Evolutionary conservation across 306 rosid genomes (phyloP), one percentile per base, ranked within the genome.

Genomic region (Corylus americana): DNA sequence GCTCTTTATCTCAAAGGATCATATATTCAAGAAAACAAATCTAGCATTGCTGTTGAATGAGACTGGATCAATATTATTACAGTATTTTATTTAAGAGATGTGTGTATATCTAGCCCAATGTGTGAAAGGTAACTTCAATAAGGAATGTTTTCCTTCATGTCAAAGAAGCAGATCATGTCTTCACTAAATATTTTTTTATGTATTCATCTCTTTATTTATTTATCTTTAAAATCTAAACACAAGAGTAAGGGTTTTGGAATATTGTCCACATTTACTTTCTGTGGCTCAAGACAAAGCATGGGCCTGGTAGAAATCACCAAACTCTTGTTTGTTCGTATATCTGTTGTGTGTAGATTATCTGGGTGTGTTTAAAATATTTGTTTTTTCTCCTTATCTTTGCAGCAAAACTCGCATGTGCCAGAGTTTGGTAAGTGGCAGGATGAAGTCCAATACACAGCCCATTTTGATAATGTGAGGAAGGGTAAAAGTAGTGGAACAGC

Each of bases 371-470:
- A 55, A 55, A 55, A 18, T 7, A 55, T 55, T 17, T 18, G 20
- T 55, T 55, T 18, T 18, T 7, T n/a, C 62, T n/a, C 62, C 25
- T 7, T n/a, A 55, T 17, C 20, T 55, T 55, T 55, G 78, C 95
- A 94, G 97, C 88, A 92, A 82, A 92, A 90, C 66, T 78, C 92
- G 49, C 93, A 79, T 80, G 95, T 94, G 75, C 98, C 98, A 18
- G 88, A 88, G 72, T 94, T 90, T 84, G 98, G 97, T 68, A 90
- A 91, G 48, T 92, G 97, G 98, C 94, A 89, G 50, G 79, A 83
- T 59, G 92, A 87, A 66, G 97, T 95, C 80, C 97, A 92, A 17
- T 95, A 95, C 77, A 91, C 98, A 58, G 97, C 87, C 71, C 92
- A 87, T 85, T 95, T 91, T 54, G 97, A 90, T 71, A 91, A 91